These are phyloP conservation scores for Canavalia ensiformis DNA, from an alignment of 306 rosid genomes.

Conservation along the genomic window DNA sequence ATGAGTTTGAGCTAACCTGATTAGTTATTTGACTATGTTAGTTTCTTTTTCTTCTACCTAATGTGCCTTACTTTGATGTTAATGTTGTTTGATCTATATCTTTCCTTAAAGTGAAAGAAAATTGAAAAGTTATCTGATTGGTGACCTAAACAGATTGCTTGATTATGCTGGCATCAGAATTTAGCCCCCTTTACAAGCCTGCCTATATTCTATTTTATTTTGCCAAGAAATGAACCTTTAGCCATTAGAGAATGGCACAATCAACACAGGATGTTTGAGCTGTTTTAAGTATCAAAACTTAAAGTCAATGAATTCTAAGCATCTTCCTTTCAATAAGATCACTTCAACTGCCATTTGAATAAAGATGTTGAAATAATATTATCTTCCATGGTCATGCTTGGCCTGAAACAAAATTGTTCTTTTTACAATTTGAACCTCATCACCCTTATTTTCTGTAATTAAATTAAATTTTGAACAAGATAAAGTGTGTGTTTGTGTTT, in stretches of 20 bases:
- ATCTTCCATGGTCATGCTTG: conserved; percentile 15
- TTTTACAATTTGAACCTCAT: background rate
- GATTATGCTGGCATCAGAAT: background rate
- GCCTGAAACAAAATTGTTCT: background rate
- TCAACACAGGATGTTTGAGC: background rate
- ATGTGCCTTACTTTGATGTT: conserved; percentile 10
- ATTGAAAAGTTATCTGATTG: background rate
- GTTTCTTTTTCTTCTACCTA: conserved; percentile 20
- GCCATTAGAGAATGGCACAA: background rate
- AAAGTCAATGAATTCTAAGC: conserved; percentile 4
- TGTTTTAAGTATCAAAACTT: conserved; percentile 11
- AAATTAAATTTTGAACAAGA: background rate
- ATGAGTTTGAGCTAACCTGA: conserved; percentile 11
- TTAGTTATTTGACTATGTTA: conserved; percentile 39
- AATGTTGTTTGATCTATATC: conserved; percentile 31
- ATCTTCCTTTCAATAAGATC: conserved; percentile 26
- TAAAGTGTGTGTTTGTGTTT: background rate
- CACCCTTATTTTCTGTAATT: background rate
- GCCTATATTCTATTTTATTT: conserved; percentile 5
- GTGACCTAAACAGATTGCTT: conserved; percentile 17
- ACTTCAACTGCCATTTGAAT: background rate
- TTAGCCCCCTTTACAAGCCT: background rate
- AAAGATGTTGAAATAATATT: conserved; percentile 28
- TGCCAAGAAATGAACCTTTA: conserved; percentile 27
- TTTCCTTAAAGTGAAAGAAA: conserved; percentile 27